Percentiles rank a stretch among this genome's conserved stretches.
These are phyloP conservation scores for Seminavis robusta DNA, from an alignment of 108 stramenopile species.

Conservation along the genomic window DNA sequence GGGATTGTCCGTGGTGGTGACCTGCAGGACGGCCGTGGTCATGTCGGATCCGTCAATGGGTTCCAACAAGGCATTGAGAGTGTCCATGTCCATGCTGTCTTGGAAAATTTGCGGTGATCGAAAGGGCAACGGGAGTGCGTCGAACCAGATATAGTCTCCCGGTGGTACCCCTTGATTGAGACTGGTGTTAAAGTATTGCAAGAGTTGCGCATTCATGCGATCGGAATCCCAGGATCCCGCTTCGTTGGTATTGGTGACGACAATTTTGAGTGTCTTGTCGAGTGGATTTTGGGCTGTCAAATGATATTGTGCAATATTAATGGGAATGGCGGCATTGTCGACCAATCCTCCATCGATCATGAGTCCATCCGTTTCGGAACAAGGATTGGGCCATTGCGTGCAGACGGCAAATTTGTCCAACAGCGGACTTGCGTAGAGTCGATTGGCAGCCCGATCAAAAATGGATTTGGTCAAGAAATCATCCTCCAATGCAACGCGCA, in stretches of 20 bases:
- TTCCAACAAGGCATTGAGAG: conserved; percentile 10
- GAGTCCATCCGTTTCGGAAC: not conserved
- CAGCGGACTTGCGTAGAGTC: not conserved
- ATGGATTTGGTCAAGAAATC: conserved; percentile 8
- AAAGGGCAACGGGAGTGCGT: conserved; percentile 1
- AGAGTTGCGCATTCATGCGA: too few relatives aligned
- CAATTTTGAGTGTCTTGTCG: conserved; percentile 17
- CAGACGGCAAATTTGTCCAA: conserved; percentile 23
- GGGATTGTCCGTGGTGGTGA: conserved; percentile 32
- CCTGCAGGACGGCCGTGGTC: conserved; percentile 24
- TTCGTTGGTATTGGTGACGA: conserved; percentile 27
- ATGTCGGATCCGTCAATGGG: conserved; percentile 16
- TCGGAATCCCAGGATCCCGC: conserved; percentile 17
- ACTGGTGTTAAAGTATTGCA: conserved; percentile 19
- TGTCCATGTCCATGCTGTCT: conserved; percentile 10
- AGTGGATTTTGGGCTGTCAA: not conserved
- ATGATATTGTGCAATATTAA: conserved; percentile 24
- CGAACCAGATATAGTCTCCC: conserved; percentile 24
- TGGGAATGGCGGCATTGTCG: conserved; percentile 26
- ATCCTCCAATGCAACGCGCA: not conserved
- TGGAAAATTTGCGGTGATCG: conserved; percentile 26
- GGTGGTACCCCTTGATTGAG: conserved; percentile 23
- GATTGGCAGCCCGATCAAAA: conserved; percentile 7
- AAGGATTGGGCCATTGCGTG: conserved; percentile 10
- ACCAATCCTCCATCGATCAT: conserved; percentile 15